phyloP scores from a whole-genome alignment of 495 filamentous ascomycete genomes.

The Cercophora samala region DNA sequence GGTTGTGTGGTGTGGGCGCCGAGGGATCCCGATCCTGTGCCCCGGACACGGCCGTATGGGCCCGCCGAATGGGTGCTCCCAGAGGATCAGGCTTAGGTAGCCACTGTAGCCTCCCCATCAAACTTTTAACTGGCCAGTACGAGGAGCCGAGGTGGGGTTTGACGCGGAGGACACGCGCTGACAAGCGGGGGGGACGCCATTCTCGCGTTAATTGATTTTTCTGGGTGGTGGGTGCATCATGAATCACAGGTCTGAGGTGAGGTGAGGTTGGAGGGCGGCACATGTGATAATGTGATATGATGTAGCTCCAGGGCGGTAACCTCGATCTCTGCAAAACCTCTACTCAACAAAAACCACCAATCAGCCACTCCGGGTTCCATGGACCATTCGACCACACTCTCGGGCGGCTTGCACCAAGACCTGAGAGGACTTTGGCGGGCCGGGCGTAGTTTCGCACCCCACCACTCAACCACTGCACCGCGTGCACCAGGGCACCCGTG shows the following conservation, averaged over 20 bases:
- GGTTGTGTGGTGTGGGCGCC: not conserved
- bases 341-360: not conserved
- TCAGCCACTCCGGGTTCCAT: not conserved
- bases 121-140: not conserved
- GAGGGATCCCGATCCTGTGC: not conserved
- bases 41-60: conserved; percentile 6
- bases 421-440: conserved; percentile 1
- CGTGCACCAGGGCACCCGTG: too few relatives aligned
- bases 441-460: not conserved
- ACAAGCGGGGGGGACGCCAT: not conserved
- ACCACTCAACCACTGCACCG: too few relatives aligned
- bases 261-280: not conserved
- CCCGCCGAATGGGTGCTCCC: not conserved
- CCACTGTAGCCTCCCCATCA: not conserved
- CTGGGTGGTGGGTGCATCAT: not conserved
- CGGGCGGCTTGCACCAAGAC: not conserved
- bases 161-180: not conserved
- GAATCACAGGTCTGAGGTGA: not conserved
- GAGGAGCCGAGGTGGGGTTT: not conserved
- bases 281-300: not conserved
- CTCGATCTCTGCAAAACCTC: not conserved
- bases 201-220: conserved; percentile 11
- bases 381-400: not conserved
- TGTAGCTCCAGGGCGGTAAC: not conserved
- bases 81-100: not conserved